A percentile compares a stretch with the other conserved stretches of the same genome.
Conservation (phyloP, 2,329 filamentous ascomycete genomes). For the Lomentospora prolificans region DNA sequence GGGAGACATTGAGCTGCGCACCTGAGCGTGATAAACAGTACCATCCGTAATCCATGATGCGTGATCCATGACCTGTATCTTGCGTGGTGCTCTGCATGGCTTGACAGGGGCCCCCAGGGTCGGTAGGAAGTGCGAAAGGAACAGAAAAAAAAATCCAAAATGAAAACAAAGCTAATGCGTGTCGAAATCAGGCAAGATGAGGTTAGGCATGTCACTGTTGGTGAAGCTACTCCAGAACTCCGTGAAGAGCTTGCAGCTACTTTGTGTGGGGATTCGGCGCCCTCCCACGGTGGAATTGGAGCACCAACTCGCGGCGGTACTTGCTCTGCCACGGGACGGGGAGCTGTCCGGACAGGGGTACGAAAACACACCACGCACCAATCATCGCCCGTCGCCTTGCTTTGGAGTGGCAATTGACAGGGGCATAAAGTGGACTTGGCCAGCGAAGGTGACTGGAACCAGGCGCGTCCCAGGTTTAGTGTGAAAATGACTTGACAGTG, state of each 20-base stretch:
- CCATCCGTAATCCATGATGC: no score
- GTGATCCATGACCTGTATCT: no score
- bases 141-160: not conserved
- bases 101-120: no score
- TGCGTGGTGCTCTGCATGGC: no score
- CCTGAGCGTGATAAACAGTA: no score
- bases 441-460: not conserved
- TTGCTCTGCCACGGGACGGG: not conserved
- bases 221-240: constrained; percentile 5
- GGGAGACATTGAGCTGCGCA: no score
- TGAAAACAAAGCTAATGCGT: constrained; percentile 2
- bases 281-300: not conserved
- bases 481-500: not conserved
- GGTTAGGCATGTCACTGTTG: constrained; percentile 2
- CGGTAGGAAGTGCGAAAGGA: not conserved
- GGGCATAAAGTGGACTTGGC: not conserved
- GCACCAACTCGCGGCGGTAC: constrained; percentile 3
- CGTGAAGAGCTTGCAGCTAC: not conserved
- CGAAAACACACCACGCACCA: not conserved
- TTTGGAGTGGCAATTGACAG: not conserved
- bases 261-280: not conserved
- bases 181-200: constrained; percentile 1
- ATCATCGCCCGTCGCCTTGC: not conserved
- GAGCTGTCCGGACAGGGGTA: constrained; percentile 1
- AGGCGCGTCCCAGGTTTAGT: not conserved